Evolutionary conservation across 352 stramenopile species (phyloP).

Genomic region (Phytophthora brassicae): DNA sequence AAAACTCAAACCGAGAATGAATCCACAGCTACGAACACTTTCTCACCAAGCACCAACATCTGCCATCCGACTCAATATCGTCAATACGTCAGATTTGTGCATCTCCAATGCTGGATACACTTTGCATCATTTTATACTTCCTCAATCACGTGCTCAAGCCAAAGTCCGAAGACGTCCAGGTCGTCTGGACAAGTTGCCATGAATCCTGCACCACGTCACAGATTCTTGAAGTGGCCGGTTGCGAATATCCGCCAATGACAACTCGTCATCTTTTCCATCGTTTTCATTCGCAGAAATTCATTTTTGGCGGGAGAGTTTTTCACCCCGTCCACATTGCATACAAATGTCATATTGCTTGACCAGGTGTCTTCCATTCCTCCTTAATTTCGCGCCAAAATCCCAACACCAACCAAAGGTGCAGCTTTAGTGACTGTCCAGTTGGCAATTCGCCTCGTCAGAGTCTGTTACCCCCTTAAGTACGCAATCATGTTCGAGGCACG

Average conservation of each 20-base stretch:
- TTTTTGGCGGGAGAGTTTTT: constrained; percentile 30
- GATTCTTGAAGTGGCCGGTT: constrained; percentile 5
- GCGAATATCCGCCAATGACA: constrained; percentile 14
- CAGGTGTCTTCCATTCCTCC: constrained; percentile 8
- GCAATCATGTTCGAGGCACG: constrained; percentile 98
- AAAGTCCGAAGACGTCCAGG: constrained; percentile 3
- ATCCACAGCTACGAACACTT: constrained; percentile 17
- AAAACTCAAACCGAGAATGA: constrained; percentile 12
- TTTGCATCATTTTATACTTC: not conserved
- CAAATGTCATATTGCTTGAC: constrained; percentile 9
- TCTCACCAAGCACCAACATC: constrained; percentile 1
- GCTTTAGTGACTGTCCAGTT: too few species aligned
- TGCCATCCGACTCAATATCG: not conserved
- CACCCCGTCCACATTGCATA: constrained; percentile 24
- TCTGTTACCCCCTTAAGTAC: constrained; percentile 28
- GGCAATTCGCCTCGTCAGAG: constrained; percentile 37
- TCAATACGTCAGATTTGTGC: constrained; percentile 1
- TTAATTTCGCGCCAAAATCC: constrained; percentile 36
- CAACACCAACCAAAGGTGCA: constrained; percentile 21
- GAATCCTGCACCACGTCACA: constrained; percentile 14
- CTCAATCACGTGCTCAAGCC: not conserved
- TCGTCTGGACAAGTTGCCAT: constrained; percentile 16
- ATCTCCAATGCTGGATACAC: constrained; percentile 15
- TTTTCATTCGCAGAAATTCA: constrained; percentile 21
- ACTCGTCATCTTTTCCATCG: not conserved